phyloP scores from a whole-genome alignment of 176 grass and related monocot species.

The Musa troglodytarum region DNA sequence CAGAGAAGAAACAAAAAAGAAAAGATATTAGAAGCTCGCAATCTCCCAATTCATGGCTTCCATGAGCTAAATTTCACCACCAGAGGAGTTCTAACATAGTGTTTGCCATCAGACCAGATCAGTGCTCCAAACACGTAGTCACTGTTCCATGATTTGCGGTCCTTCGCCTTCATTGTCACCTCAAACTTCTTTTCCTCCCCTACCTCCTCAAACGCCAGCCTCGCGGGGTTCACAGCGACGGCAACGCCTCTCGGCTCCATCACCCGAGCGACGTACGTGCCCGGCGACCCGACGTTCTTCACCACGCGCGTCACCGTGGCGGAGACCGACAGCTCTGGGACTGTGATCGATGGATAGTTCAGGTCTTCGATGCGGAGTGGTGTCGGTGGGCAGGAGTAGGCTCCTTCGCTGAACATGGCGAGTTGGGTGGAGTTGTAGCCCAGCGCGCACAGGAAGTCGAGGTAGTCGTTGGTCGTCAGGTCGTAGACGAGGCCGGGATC shows the following conservation, averaged over 20 bases:
- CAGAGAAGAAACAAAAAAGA: neutral
- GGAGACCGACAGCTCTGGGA: neutral
- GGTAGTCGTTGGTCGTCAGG: neutral
- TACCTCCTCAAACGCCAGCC: neutral
- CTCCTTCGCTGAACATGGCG: neutral
- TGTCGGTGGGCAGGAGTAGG: neutral
- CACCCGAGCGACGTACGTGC: neutral
- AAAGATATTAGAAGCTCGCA: neutral
- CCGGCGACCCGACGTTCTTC: constrained; percentile 13
- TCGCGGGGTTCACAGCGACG: neutral
- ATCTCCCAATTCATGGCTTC: neutral
- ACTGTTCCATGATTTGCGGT: neutral
- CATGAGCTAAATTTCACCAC: neutral
- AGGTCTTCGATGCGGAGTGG: constrained; percentile 3
- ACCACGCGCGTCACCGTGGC: neutral
- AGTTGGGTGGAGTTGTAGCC: constrained; percentile 6
- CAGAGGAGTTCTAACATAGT: constrained; percentile 5
- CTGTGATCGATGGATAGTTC: constrained; percentile 14
- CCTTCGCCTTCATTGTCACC: neutral
- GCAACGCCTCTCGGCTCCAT: neutral
- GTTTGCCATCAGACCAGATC: constrained; percentile 13
- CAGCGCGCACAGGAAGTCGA: constrained; percentile 13
- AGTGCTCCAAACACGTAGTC: constrained; percentile 10
- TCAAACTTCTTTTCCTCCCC: neutral
- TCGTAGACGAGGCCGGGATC: constrained; percentile 17